Base-by-base conservation (phyloP, 176 grass and related monocot species). In the Ampelocalamus luodianensis region DNA sequence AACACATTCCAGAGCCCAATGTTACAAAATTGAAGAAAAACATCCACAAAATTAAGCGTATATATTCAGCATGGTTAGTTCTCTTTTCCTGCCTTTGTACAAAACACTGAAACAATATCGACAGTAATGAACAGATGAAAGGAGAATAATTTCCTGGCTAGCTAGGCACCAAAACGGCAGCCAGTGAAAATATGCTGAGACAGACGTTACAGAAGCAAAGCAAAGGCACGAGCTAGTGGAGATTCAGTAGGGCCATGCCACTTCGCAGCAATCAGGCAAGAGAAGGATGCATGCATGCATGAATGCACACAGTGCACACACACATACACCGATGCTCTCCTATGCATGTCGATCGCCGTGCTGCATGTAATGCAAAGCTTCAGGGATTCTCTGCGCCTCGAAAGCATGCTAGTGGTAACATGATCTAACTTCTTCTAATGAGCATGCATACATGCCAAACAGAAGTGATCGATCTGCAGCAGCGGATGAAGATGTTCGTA, bases 191-290 rank as follows among this genome's bases (percentile, higher is more conserved):
- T 60, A 80, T 85, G 48, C 14, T 36, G 26, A 65, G 66, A 82
- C 72, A 82, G 77, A 53, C 65, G 72, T 62, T 65, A 43, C 65
- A 72, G 65, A 45, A 37, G 43, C 67, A 90, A 83, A 83, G 77
- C 66, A 4, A 74, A 71, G 88, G 67, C 84, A 87, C 2, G 79
- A 53, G 29, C 22, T 87, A 90, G 89, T 90, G 84, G 89, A 65
- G 59, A 46, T 18, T 82, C 83, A 90, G 79, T 74, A 73, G 40
- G 36, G 73, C 72, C 79, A 23, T 78, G 84, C 79, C 88, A 78
- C 56, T 65, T 90, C 66, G 26, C 79, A 58, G 66, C 83, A 65
- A 82, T 39, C 64, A 45, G 43, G 77, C 34, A 42, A 54, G 71
- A 23, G 53, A 53, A 81, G 43, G 43, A 51, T 51, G 36, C 29